These are phyloP conservation scores for Lagerstroemia speciosa DNA, from an alignment of 345 rosid species.

Conservation along the genomic window DNA sequence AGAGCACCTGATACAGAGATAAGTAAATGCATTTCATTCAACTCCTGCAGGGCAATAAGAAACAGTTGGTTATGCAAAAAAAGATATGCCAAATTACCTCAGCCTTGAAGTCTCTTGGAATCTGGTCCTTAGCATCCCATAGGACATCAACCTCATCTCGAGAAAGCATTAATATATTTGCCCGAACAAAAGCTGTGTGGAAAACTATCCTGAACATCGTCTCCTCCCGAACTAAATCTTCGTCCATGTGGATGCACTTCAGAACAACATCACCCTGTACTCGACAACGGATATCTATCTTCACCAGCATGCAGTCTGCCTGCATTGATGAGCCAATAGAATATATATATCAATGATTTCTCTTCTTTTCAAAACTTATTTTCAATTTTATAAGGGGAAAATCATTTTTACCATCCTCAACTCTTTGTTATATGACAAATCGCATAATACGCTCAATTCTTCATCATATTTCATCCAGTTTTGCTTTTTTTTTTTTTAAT, in stretches of 20 bases:
- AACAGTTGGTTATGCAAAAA: slow-evolving; percentile 10
- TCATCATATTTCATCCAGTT: no score
- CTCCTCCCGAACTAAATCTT: slow-evolving; percentile 64
- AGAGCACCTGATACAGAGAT: slow-evolving; percentile 81
- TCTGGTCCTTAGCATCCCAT: slow-evolving; percentile 83
- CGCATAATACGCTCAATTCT: no score
- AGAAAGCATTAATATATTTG: slow-evolving; percentile 55
- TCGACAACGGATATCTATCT: slow-evolving; percentile 70
- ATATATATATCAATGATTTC: not conserved
- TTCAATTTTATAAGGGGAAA: not conserved
- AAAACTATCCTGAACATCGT: slow-evolving; percentile 82
- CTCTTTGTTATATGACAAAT: no score
- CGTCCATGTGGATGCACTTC: slow-evolving; percentile 81
- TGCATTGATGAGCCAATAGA: slow-evolving; percentile 26
- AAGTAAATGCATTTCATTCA: slow-evolving; percentile 47
- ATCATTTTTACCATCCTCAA: no score
- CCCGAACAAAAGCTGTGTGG: slow-evolving; percentile 88
- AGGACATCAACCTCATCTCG: slow-evolving; percentile 77
- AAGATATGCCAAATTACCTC: slow-evolving; percentile 57
- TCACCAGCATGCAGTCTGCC: slow-evolving; percentile 77
- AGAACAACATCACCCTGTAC: slow-evolving; percentile 94
- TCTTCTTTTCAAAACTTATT: slow-evolving; percentile 5
- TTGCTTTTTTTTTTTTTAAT: no score
- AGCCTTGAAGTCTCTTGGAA: slow-evolving; percentile 72
- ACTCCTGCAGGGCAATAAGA: slow-evolving; percentile 38